Percentiles rank a stretch among this genome's conserved stretches.
phyloP scores from a whole-genome alignment of 345 rosid species.

The Eucalyptus globulus region DNA sequence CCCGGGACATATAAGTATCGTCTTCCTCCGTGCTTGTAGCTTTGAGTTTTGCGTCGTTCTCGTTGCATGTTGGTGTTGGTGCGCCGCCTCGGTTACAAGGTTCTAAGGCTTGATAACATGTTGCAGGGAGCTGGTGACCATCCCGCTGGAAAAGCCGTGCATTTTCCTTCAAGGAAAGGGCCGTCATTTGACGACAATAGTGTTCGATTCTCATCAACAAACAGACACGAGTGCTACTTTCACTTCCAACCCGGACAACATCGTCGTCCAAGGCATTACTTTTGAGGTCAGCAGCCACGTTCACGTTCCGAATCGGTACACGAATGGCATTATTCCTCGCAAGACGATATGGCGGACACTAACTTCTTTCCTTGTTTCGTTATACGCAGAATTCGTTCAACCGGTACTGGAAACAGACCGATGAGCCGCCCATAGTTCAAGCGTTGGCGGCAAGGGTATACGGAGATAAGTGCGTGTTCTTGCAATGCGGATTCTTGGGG shows the following conservation, averaged over 20 bases:
- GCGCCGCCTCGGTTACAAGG: too few species aligned
- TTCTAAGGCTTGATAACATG: background rate
- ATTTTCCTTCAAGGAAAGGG: constrained; percentile 21
- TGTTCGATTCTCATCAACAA: constrained; percentile 5
- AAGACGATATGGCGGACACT: too few species aligned
- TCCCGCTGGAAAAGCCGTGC: constrained; percentile 21
- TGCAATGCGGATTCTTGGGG: constrained; percentile 27
- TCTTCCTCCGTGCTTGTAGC: background rate
- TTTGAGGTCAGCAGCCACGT: constrained; percentile 14
- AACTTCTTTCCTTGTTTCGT: background rate
- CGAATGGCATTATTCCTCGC: too few species aligned
- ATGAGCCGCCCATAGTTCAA: background rate
- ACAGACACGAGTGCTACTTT: constrained; percentile 35
- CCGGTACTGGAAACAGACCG: background rate
- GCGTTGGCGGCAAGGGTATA: constrained; percentile 31
- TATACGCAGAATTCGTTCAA: constrained; percentile 29
- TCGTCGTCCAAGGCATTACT: constrained; percentile 25
- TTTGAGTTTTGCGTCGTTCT: background rate
- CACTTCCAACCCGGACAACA: constrained; percentile 11
- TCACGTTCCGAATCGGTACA: background rate
- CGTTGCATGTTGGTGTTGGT: background rate
- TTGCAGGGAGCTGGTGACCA: constrained; percentile 26
- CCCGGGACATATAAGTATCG: background rate
- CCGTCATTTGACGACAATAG: constrained; percentile 7
- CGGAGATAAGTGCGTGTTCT: constrained; percentile 47